Conservation (phyloP, 305 asterid genomes). For the Fraxinus floribunda region DNA sequence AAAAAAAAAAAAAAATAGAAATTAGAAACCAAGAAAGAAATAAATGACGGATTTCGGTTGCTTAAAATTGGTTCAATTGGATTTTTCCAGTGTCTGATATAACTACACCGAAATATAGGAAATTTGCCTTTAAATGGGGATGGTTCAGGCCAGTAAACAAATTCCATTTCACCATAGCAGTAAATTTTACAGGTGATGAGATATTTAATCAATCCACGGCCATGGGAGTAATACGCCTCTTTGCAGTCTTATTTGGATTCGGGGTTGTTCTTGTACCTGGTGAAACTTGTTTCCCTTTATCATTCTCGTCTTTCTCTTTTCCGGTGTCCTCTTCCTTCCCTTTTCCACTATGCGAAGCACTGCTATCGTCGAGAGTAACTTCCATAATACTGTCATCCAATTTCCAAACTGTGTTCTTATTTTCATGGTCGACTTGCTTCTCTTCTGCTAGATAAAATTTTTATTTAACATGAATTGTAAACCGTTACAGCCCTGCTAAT, state of each 20-base stretch:
- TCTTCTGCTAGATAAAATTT: slow-evolving; percentile 35
- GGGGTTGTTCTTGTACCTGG: slow-evolving; percentile 36
- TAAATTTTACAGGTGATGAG: background rate
- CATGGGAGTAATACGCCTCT: slow-evolving; percentile 84
- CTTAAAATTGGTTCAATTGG: too few relatives aligned
- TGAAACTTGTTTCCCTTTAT: slow-evolving; percentile 34
- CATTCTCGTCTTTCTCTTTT: slow-evolving; percentile 37
- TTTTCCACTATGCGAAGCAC: slow-evolving; percentile 32
- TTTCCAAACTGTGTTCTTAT: slow-evolving; percentile 25
- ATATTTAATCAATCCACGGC: slow-evolving; percentile 48
- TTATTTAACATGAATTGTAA: slow-evolving; percentile 14
- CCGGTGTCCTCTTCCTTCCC: slow-evolving; percentile 24
- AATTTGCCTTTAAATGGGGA: background rate
- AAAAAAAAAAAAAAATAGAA: too few relatives aligned
- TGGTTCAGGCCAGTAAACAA: background rate
- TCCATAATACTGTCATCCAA: slow-evolving; percentile 12
- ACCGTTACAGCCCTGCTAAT: background rate
- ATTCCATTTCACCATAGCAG: background rate
- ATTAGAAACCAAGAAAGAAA: too few relatives aligned
- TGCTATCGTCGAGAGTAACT: background rate
- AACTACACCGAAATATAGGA: background rate
- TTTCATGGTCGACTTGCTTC: slow-evolving; percentile 34
- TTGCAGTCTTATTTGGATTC: slow-evolving; percentile 46
- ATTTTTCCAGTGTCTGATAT: too few relatives aligned
- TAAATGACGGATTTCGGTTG: too few relatives aligned